Evolutionary conservation across 2,329 filamentous ascomycete genomes (phyloP).

Genomic region (Aspergillus novofumigatus): DNA sequence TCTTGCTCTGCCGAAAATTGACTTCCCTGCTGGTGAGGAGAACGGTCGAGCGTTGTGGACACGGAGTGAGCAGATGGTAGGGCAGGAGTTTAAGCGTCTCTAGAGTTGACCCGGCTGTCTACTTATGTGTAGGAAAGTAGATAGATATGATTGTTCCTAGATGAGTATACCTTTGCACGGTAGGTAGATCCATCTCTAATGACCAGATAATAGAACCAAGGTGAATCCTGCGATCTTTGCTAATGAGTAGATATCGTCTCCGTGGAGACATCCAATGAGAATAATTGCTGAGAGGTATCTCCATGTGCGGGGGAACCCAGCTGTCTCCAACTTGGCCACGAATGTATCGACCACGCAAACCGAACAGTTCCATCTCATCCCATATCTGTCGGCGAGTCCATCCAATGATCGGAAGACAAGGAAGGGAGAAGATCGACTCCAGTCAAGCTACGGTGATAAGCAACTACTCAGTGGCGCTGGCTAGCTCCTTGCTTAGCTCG

Average conservation of each 20-base stretch:
- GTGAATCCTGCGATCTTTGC: neutral
- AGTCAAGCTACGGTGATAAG: neutral
- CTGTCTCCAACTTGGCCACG: neutral
- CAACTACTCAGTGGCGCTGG: neutral
- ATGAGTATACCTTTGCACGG: neutral
- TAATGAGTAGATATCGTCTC: neutral
- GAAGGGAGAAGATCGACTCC: neutral
- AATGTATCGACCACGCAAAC: neutral
- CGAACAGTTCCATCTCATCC: neutral
- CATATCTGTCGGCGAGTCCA: neutral
- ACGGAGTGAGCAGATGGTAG: slow-evolving; percentile 27
- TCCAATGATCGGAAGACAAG: neutral
- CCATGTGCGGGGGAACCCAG: neutral
- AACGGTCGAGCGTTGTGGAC: slow-evolving; percentile 29
- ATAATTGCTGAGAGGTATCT: neutral
- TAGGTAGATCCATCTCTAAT: too few species aligned
- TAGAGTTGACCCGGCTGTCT: neutral
- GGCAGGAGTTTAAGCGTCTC: slow-evolving; percentile 18
- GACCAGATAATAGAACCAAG: neutral
- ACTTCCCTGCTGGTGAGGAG: slow-evolving; percentile 24
- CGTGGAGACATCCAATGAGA: neutral
- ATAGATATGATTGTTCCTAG: neutral
- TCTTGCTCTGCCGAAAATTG: slow-evolving; percentile 15
- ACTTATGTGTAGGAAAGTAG: neutral
- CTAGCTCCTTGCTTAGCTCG: neutral